Evolutionary conservation across 2,329 filamentous ascomycete genomes (phyloP), one percentile per base, ranked within the genome.

Genomic region (Hansfordia pulvinata): DNA sequence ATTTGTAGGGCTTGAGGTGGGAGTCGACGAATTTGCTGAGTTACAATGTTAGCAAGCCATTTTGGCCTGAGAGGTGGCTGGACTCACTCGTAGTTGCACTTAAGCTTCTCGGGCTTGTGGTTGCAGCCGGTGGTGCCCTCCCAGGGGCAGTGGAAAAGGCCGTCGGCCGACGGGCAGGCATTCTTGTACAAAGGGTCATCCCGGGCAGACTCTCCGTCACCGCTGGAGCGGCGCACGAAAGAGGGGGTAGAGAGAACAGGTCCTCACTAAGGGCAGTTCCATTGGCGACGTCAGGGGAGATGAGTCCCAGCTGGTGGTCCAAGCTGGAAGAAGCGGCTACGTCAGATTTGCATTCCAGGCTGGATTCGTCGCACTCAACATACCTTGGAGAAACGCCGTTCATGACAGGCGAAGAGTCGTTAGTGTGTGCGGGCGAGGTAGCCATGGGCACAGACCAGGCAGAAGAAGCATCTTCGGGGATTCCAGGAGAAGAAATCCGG

Each of bases 41-140:
- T 19, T 23, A 19, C 15, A 25, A 22, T 27, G 29, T 33, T 42
- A 33, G 40, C 33, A 35, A 26, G n/a, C n/a, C n/a, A n/a, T n/a
- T n/a, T n/a, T n/a, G n/a, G n/a, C n/a, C n/a, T n/a, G n/a, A n/a
- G n/a, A n/a, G n/a, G n/a, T n/a, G n/a, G n/a, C n/a, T 22, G 13
- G 14, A 59, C 83, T 70, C 77, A 93, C 86, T 94, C 86, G 50
- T 94, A 96, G 59, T 93, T 93, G 75, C 88, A 94, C 71, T 94
- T 94, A 42, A 96, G 80, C 62, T 92, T 90, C 47, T 92, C 90
- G 20, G 86, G 74, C 58, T 82, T 81, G 72, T 94, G 88, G 53
- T 71, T 80, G 69, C 88, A 96, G 46, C 50, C 62, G 17, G 57
- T 31, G 33, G 75, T 64, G 41, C 73, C 78, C 50, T 79, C 75